Evolutionary conservation across 192 early-diverging fungal species (phyloP).

Genomic region (Lobosporangium transversale): DNA sequence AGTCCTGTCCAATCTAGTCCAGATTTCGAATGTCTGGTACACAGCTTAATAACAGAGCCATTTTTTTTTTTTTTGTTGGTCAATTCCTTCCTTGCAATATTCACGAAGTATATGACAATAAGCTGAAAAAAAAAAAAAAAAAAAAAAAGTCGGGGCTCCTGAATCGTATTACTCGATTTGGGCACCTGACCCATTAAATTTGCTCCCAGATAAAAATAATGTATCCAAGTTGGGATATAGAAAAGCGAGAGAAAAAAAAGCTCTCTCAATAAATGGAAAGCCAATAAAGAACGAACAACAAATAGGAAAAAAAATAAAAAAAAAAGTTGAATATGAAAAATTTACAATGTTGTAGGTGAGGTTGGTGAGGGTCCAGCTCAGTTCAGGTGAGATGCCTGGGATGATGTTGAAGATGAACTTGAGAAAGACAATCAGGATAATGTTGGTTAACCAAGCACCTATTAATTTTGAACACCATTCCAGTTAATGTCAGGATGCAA

Average conservation of each 20-base stretch:
- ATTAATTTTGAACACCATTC: constrained; percentile 15
- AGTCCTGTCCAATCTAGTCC: too few relatives aligned
- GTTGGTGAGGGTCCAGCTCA: constrained; percentile 97
- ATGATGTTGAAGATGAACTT: constrained; percentile 84
- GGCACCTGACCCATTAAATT: background rate
- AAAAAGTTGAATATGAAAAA: background rate
- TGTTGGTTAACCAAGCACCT: constrained; percentile 94
- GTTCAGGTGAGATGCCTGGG: constrained; percentile 90
- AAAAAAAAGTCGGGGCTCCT: background rate
- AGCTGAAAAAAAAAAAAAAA: background rate
- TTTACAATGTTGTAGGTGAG: constrained; percentile 88
- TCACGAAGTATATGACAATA: too few relatives aligned
- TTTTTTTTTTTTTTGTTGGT: too few relatives aligned
- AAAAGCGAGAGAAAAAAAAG: too few relatives aligned
- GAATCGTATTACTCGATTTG: too few relatives aligned
- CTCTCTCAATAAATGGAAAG: constrained; percentile 1
- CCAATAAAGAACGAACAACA: background rate
- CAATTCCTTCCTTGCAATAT: too few relatives aligned
- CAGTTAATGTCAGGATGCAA: too few relatives aligned
- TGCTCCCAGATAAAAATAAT: background rate
- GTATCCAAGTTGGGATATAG: too few relatives aligned
- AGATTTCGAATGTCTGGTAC: too few relatives aligned
- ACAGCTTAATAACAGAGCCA: too few relatives aligned
- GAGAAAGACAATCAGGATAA: constrained; percentile 83
- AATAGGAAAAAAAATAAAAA: background rate